Conservation (phyloP, 2,329 filamentous ascomycete genomes). For the Fusarium sororula region DNA sequence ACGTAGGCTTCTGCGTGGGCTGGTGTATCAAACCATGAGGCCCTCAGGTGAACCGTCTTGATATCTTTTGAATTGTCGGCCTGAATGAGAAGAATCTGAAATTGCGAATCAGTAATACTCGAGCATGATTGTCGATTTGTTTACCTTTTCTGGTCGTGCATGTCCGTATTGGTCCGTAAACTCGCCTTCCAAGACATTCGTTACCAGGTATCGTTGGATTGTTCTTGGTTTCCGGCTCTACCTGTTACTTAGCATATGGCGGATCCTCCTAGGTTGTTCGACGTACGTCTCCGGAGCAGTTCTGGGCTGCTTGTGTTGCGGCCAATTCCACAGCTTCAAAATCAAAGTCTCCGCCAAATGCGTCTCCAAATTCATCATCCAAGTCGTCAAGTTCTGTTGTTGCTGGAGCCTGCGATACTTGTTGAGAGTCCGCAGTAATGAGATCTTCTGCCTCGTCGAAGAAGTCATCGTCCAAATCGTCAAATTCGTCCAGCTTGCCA, state of each 20-base stretch:
- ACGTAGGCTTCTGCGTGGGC: conserved; percentile 80
- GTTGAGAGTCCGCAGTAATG: conserved; percentile 35
- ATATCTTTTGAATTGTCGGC: conserved; percentile 74
- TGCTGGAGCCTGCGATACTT: conserved; percentile 15
- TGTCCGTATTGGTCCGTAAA: conserved; percentile 72
- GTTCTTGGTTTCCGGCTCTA: conserved; percentile 75
- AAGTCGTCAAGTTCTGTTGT: conserved; percentile 3
- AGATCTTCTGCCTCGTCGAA: conserved; percentile 57
- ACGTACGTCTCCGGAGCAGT: conserved; percentile 52
- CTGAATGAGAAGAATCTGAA: conserved; percentile 81
- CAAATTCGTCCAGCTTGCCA: conserved; percentile 68
- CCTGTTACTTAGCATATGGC: conserved; percentile 69
- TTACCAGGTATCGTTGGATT: conserved; percentile 88
- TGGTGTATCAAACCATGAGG: conserved; percentile 86
- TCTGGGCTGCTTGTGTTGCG: conserved; percentile 71
- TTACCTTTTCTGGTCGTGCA: conserved; percentile 75
- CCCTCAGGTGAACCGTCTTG: conserved; percentile 79
- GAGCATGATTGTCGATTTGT: conserved; percentile 10
- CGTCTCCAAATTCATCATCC: conserved; percentile 50
- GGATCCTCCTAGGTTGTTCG: conserved; percentile 37
- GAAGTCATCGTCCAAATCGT: conserved; percentile 71
- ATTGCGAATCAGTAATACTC: conserved; percentile 24
- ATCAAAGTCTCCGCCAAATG: conserved; percentile 77
- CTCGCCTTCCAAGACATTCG: conserved; percentile 73
- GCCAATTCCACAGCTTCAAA: conserved; percentile 79